phyloP scores from a whole-genome alignment of 2,329 filamentous ascomycete species.

The Laburnicola sp. region DNA sequence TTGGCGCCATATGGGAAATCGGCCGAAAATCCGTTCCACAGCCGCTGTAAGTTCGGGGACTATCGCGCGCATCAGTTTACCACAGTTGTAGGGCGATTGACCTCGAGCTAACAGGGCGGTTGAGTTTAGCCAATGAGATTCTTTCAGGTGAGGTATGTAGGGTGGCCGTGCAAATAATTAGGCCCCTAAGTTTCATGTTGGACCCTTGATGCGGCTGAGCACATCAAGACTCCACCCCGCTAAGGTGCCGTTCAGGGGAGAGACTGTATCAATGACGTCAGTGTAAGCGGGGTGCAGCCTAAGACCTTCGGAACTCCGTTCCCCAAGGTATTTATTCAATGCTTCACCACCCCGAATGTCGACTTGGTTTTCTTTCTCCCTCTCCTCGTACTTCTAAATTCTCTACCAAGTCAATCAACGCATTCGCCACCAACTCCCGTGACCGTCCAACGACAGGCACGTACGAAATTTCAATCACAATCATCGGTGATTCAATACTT shows the following conservation, averaged over 20 bases:
- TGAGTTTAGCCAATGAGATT: not conserved
- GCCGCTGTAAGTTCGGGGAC: too few species aligned
- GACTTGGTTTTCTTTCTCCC: constrained; percentile 6
- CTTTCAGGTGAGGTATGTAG: not conserved
- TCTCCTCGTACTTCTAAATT: constrained; percentile 8
- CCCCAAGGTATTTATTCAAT: not conserved
- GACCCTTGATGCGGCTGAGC: not conserved
- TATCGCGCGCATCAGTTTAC: too few species aligned
- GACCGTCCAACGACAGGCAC: constrained; percentile 7
- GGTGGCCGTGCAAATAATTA: not conserved
- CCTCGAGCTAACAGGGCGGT: too few species aligned
- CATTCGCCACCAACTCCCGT: constrained; percentile 8
- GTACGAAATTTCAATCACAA: constrained; percentile 9
- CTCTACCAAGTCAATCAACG: constrained; percentile 10
- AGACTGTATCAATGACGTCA: too few species aligned
- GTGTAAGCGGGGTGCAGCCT: too few species aligned
- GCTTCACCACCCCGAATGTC: constrained; percentile 1
- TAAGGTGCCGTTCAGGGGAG: too few species aligned
- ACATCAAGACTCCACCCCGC: too few species aligned
- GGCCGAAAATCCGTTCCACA: too few species aligned
- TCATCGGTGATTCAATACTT: constrained; percentile 8
- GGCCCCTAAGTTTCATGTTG: not conserved
- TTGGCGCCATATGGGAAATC: too few species aligned
- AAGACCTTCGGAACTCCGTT: too few species aligned
- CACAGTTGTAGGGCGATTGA: too few species aligned